Base-by-base conservation (phyloP, 305 asterid genomes). In the Fraxinus angustifolia region DNA sequence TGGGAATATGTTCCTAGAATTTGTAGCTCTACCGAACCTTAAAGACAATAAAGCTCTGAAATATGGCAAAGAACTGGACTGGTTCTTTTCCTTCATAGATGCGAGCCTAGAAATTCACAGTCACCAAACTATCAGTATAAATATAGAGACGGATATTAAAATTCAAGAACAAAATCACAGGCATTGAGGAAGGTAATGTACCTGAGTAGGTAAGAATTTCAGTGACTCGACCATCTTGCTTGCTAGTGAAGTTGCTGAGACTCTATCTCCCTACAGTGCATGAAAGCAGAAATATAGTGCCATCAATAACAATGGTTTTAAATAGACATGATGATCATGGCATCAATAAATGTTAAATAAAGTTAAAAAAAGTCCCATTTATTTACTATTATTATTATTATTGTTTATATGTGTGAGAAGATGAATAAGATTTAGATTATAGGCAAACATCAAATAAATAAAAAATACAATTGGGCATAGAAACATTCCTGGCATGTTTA, bases 81-180 rank as follows among this genome's bases (percentile, higher is more conserved):
- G 98, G 93, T 87, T 96, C 99, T 53, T 87, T 80, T 81, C 97
- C 99, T 81, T 96, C 98, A 48, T 87, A 89, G 68, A 93, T 88
- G 77, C 93, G 94, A 84, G 94, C 94, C 99, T 96, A 80, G 67
- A 86, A 84, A 88, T 82, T 78, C 87, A 82, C 73, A 85, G 56
- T 11, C 80, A 74, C 75, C 65, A 67, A 76, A 73, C 38, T 10
- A 71, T 81, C 62, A 86, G 80, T 71, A 82, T 42, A 50, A 75
- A 36, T 45, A 81, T 68, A 35, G 75, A 75, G 60, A 79, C 42
- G 73, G 33, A 81, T 30, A 68, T 78, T 80, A 45, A 81, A 50
- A 75, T 75, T 77, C 79, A 81, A 16, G 30, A 42, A 45, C 48
- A 83, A 76, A 72, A 75, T 70, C 14, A 48, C 8, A 62, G 77